Conservation (phyloP, 176 grass and related monocot genomes). For the Phoenix dactylifera region DNA sequence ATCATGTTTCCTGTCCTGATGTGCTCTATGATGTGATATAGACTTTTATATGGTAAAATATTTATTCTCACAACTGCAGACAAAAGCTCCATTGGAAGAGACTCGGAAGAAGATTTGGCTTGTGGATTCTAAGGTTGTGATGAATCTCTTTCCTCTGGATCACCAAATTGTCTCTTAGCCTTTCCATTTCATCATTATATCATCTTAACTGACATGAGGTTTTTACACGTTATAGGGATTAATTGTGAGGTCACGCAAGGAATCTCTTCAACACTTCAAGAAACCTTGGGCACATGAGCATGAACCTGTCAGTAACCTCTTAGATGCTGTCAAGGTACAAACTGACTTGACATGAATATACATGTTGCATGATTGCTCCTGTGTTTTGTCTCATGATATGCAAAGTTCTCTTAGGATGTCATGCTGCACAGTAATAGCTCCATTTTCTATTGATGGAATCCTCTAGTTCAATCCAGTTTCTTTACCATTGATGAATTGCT, state of each 20-base stretch:
- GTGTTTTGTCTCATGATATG: background rate
- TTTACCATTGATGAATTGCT: too few relatives aligned
- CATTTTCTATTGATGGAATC: too few relatives aligned
- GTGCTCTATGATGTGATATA: background rate
- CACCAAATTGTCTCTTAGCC: too few relatives aligned
- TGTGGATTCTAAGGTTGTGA: constrained; percentile 74
- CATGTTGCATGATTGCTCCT: background rate
- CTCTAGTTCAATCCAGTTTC: too few relatives aligned
- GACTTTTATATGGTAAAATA: constrained; percentile 1
- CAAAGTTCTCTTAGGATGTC: too few relatives aligned
- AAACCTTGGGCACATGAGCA: constrained; percentile 85
- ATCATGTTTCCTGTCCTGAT: too few relatives aligned
- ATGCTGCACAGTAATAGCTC: too few relatives aligned
- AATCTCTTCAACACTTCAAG: constrained; percentile 71
- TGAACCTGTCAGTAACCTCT: constrained; percentile 58
- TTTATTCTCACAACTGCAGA: constrained; percentile 32
- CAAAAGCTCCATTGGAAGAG: constrained; percentile 51
- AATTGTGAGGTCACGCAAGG: constrained; percentile 62
- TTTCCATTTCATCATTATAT: background rate
- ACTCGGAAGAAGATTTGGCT: constrained; percentile 90
- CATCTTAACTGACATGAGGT: background rate
- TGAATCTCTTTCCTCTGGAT: background rate
- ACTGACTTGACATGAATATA: background rate
- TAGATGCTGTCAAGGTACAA: constrained; percentile 67
- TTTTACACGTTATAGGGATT: constrained; percentile 49